Evolutionary conservation across 306 rosid genomes (phyloP).

Genomic region (Spatholobus suberectus): DNA sequence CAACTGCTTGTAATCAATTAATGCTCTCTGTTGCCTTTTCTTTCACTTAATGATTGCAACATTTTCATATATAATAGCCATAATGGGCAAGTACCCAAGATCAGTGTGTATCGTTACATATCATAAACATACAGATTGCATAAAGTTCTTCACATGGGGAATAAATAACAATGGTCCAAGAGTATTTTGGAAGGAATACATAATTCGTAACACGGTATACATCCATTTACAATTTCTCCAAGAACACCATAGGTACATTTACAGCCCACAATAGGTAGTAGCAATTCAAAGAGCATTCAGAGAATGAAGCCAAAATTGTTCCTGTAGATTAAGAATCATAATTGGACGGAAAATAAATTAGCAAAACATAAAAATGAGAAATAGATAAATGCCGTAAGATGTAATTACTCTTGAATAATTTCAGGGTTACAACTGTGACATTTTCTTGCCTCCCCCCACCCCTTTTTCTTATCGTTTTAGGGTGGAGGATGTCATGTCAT

Average conservation of each 20-base stretch:
- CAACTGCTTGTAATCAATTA: not conserved
- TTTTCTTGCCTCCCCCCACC: not conserved
- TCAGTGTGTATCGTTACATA: not conserved
- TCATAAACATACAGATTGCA: not conserved
- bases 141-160: not conserved
- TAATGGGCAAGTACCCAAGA: conserved; percentile 15
- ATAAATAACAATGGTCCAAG: not conserved
- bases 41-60: not conserved
- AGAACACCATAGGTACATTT: conserved; percentile 31
- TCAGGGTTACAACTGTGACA: not conserved
- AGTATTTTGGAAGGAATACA: conserved; percentile 18
- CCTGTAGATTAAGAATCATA: conserved; percentile 48
- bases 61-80: not conserved
- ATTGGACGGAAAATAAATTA: conserved; percentile 9
- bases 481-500: not conserved
- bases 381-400: not conserved
- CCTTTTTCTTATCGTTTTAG: not conserved
- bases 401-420: not conserved
- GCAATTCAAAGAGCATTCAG: conserved; percentile 41
- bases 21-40: not conserved
- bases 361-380: conserved; percentile 2
- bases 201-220: not conserved
- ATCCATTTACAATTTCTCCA: conserved; percentile 26
- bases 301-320: conserved; percentile 25
- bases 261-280: conserved; percentile 9